Conservation (phyloP, 2,329 filamentous ascomycete genomes). For the Cladophialophora chaetospira region DNA sequence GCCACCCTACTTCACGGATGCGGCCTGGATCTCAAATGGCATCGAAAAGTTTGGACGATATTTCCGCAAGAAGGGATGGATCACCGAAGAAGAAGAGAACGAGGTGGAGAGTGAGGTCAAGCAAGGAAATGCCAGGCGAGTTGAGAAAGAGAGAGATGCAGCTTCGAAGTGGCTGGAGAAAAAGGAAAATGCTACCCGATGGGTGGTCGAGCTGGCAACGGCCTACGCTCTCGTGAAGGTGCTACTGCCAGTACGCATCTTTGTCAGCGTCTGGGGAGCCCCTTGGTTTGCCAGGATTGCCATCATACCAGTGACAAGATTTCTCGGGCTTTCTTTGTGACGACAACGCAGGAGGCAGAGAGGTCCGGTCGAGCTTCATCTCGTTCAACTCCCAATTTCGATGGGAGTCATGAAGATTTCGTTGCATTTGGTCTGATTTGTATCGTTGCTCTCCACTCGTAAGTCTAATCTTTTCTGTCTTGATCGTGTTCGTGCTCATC, state of each 20-base stretch:
- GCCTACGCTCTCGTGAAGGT: conserved; percentile 91
- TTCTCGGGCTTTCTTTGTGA: no score
- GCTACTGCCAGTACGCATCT: conserved; percentile 74
- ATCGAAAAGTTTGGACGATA: conserved; percentile 76
- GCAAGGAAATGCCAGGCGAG: conserved; percentile 8
- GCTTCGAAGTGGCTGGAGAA: conserved; percentile 28
- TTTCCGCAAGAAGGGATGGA: conserved; percentile 78
- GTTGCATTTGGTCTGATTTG: not conserved
- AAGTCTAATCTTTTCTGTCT: conserved; percentile 11
- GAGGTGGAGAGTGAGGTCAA: conserved; percentile 49
- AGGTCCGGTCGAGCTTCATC: no score
- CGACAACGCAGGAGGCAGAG: no score
- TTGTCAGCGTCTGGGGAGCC: conserved; percentile 81
- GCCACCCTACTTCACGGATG: conserved; percentile 60
- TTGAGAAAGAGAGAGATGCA: conserved; percentile 11
- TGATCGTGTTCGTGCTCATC: not conserved
- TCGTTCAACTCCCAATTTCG: not conserved
- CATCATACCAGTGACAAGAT: conserved; percentile 54
- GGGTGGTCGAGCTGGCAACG: conserved; percentile 72
- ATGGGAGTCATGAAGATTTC: conserved; percentile 32
- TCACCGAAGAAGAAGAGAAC: conserved; percentile 55
- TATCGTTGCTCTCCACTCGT: conserved; percentile 5
- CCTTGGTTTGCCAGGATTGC: conserved; percentile 83
- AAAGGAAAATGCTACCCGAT: conserved; percentile 51
- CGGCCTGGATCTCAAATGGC: conserved; percentile 60